These are phyloP conservation scores for Thalassiosira hispida DNA, from an alignment of 352 stramenopile species.

Conservation along the genomic window DNA sequence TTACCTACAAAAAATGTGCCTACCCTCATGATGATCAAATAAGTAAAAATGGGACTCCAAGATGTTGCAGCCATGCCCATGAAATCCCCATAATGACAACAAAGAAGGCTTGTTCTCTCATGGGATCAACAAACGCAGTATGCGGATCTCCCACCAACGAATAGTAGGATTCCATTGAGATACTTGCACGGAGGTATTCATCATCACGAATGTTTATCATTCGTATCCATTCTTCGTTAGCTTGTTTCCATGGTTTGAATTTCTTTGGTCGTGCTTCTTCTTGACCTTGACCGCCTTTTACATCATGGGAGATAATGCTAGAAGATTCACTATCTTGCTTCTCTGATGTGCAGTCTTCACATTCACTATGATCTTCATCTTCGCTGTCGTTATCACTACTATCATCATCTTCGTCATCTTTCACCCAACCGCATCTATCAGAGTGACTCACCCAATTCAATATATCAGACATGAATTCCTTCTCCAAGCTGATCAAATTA, in stretches of 20 bases:
- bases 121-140: not conserved
- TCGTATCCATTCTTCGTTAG: constrained; percentile 12
- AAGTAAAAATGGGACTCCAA: constrained; percentile 1
- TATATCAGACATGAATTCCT: constrained; percentile 6
- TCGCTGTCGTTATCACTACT: not conserved
- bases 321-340: not conserved
- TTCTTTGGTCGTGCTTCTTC: no score
- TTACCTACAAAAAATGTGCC: no score
- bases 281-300: no score
- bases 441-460: constrained; percentile 9
- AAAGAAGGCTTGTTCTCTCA: not conserved
- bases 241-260: constrained; percentile 1
- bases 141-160: constrained; percentile 5
- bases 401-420: not conserved
- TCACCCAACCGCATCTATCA: constrained; percentile 17
- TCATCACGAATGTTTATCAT: constrained; percentile 13
- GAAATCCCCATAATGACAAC: not conserved
- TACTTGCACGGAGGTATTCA: constrained; percentile 8
- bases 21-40: no score
- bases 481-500: not conserved
- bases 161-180: constrained; percentile 14
- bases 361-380: not conserved
- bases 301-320: no score
- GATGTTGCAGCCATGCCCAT: not conserved
- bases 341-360: not conserved